Evolutionary conservation across 2,329 filamentous ascomycete species (phyloP).

Genomic region (Trichoderma citrinoviride): DNA sequence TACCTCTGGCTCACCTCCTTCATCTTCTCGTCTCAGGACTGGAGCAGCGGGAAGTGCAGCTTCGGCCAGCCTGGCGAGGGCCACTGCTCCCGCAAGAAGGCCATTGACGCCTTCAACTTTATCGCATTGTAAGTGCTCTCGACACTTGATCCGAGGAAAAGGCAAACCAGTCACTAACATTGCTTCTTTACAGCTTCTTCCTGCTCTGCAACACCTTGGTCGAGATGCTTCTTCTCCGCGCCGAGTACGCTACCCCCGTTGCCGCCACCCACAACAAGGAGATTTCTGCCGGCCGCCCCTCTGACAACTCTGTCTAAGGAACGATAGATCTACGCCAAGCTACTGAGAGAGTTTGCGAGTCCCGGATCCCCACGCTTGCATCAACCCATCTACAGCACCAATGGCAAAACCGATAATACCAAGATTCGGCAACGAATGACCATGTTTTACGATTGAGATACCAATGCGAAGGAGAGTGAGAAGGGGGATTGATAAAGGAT

Average conservation of each 20-base stretch:
- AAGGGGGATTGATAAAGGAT: not conserved
- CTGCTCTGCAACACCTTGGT: slow-evolving; percentile 24
- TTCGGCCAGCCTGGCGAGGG: not conserved
- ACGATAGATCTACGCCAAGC: not conserved
- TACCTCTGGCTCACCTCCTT: slow-evolving; percentile 32
- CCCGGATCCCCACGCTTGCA: not conserved
- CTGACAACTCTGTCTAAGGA: not conserved
- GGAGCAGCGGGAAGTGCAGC: slow-evolving; percentile 24
- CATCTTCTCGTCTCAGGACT: slow-evolving; percentile 29
- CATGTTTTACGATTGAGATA: slow-evolving; percentile 5
- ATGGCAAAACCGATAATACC: too few species aligned
- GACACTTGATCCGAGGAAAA: too few species aligned
- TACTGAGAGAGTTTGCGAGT: not conserved
- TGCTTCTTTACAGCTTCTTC: slow-evolving; percentile 22
- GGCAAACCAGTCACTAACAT: not conserved
- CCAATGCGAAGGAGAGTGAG: not conserved
- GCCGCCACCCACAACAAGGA: slow-evolving; percentile 6
- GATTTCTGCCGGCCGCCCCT: slow-evolving; percentile 4
- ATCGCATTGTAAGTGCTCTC: slow-evolving; percentile 27
- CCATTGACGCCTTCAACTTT: slow-evolving; percentile 29
- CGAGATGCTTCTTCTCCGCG: slow-evolving; percentile 20
- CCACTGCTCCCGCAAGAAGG: slow-evolving; percentile 26
- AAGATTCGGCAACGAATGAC: too few species aligned
- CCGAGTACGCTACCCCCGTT: slow-evolving; percentile 1
- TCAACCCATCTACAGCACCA: not conserved